These are phyloP conservation scores for Cicer judaicum DNA, from an alignment of 306 rosid genomes.

Conservation along the genomic window DNA sequence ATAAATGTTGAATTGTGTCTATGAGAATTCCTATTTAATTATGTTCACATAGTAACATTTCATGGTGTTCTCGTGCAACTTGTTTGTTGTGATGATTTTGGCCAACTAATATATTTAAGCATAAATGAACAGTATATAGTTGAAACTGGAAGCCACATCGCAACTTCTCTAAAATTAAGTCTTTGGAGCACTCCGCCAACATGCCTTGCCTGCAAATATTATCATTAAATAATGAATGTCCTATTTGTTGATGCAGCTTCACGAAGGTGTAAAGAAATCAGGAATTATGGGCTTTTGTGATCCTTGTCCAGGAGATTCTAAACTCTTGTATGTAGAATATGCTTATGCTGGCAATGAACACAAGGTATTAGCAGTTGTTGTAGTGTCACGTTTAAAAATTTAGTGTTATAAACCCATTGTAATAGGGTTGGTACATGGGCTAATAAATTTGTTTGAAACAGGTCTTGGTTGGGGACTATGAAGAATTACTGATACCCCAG, in stretches of 20 bases:
- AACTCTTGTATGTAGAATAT: slow-evolving; percentile 76
- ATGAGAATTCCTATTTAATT: neutral
- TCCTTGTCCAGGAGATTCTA: slow-evolving; percentile 89
- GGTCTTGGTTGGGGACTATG: slow-evolving; percentile 77
- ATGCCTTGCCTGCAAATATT: slow-evolving; percentile 1
- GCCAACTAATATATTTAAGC: too few species aligned
- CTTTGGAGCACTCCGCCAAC: neutral
- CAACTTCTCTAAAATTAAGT: neutral
- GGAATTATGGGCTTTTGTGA: slow-evolving; percentile 97
- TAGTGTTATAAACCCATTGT: slow-evolving; percentile 14
- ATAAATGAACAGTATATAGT: neutral
- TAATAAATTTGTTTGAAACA: slow-evolving; percentile 48
- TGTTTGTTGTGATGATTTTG: neutral
- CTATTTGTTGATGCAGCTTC: slow-evolving; percentile 72
- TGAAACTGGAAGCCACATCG: neutral
- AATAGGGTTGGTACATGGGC: slow-evolving; percentile 25
- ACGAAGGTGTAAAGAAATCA: slow-evolving; percentile 88
- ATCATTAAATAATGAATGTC: slow-evolving; percentile 6
- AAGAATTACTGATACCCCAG: slow-evolving; percentile 70
- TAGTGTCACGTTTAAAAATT: neutral
- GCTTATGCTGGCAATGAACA: slow-evolving; percentile 58
- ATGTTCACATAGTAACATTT: neutral
- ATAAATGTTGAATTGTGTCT: too few species aligned
- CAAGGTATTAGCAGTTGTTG: slow-evolving; percentile 59
- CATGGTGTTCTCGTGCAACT: slow-evolving; percentile 4